Base-by-base conservation (phyloP, 1,284 basidiomycete genomes). In the Rhodotorula sp. region DNA sequence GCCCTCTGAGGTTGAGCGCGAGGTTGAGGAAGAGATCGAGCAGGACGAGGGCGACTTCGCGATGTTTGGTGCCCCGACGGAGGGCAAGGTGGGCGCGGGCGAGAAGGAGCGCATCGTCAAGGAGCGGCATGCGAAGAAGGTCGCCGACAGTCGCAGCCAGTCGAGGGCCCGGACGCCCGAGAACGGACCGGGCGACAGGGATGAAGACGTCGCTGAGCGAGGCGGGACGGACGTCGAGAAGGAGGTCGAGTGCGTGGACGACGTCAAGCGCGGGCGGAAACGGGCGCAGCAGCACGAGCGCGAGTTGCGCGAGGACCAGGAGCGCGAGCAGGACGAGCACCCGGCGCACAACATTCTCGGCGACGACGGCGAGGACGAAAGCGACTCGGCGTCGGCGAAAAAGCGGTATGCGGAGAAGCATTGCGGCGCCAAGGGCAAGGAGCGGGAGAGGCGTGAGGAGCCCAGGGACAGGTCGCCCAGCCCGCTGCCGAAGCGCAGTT, bases 311-410 rank as follows among this genome's bases (percentile, higher is more conserved):
- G 36, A 47, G n/a, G 64, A 66, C 4, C 51, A 59, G 19, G 29
- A 39, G 9, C 59, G 68, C 30, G 73, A 75, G 48, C 36, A 13
- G 22, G 72, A 75, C 62, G 74, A 75, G 3, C 29, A 74, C 48
- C 74, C 74, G 54, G 59, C 60, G 27, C 48, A 67, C 29, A 70
- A 75, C 63, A 52, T 75, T 24, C 60, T 75, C 7, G 74, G 44
- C 7, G 53, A 62, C 24, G 19, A 53, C n/a, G 59, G 62, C 22
- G 65, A 66, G 29, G 69, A 71, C n/a, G 69, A 57, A 8, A 55
- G 64, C 53, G 66, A 71, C 29, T 59, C 70, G 62, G 32, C 54
- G n/a, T 29, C 32, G 10, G 47, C 64, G 17, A 56, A 49, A 51
- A 15, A 22, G 29, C 30, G 62, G 8, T 62, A 62, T 47, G 52